These are phyloP conservation scores for Penicillium psychrosexuale DNA, from an alignment of 2,329 filamentous ascomycete species.

Conservation along the genomic window DNA sequence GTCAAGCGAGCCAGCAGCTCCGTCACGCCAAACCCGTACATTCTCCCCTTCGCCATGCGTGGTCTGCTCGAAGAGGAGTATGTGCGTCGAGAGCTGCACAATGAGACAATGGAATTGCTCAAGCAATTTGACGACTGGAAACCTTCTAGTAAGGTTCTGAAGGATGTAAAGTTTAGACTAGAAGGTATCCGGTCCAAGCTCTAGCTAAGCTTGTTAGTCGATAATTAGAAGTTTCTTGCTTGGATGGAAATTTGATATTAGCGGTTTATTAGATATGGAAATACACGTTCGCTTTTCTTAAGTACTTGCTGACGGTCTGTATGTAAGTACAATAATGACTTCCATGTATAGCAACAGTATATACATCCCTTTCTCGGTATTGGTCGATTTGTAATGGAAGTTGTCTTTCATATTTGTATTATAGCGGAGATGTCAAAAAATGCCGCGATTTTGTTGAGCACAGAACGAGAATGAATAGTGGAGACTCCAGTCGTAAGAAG, in stretches of 20 bases:
- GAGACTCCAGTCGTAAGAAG: background rate
- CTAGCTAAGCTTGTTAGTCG: conserved; percentile 37
- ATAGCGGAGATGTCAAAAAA: background rate
- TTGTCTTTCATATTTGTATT: background rate
- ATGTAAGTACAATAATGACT: background rate
- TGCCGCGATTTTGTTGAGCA: background rate
- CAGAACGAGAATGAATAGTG: background rate
- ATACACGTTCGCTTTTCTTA: background rate
- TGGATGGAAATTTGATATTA: background rate
- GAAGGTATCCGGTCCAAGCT: conserved; percentile 89
- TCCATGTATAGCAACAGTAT: background rate
- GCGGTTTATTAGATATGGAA: background rate
- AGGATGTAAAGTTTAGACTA: conserved; percentile 91
- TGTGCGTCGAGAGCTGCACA: conserved; percentile 74
- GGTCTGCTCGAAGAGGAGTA: conserved; percentile 88
- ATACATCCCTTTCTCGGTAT: background rate
- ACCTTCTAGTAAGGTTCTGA: conserved; percentile 81
- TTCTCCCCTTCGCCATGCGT: conserved; percentile 92
- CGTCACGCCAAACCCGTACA: conserved; percentile 70
- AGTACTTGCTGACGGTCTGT: background rate
- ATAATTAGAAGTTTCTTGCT: conserved; percentile 4
- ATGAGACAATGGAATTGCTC: conserved; percentile 77
- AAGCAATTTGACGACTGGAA: conserved; percentile 91
- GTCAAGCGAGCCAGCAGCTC: conserved; percentile 50
- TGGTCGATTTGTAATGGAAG: background rate